Base-by-base conservation (phyloP, 2,329 filamentous ascomycete genomes). In the Ophiocordyceps unilateralis region DNA sequence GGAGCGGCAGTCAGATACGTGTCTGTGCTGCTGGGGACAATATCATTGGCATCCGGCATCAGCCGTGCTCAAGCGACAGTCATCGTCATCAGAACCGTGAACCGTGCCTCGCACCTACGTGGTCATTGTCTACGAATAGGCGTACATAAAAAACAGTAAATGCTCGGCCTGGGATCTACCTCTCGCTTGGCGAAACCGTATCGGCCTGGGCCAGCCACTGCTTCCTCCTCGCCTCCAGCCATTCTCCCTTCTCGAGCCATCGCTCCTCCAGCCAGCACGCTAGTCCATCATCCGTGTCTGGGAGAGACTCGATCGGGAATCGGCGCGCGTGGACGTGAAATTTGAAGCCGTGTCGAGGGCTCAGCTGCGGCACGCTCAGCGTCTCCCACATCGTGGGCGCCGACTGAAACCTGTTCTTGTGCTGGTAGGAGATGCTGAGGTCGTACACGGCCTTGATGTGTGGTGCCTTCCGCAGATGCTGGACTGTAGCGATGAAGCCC, bases 401-500 rank as follows among this genome's bases (percentile, higher is more conserved):
- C 39, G 58, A 53, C 21, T 67, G 60, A 47, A 70, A 72, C 44
- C 55, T 53, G 42, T 52, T 52, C 6, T 61, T 55, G 41, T 63
- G 59, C 48, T 68, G 63, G 55, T 76, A 74, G 41, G 68, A 67
- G 49, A 75, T 69, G 3, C 70, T 68, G 41, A 75, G 56, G 51
- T 76, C 69, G 55, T 75, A 74, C 19, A 74, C 65, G 9, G 70
- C 69, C 50, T 65, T 69, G 40, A 74, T 59, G 40, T 74, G 69
- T 15, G 65, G 58, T 15, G 68, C 62, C 45, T 62, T 60, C 39
- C 69, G 58, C 42, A 79, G 59, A 45, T 74, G 67, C 53, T 72
- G 68, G 11, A 78, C 70, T 1, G 69, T 74, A 23, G 72, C 67
- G 40, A 77, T 63, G 54, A 80, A 79, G 41, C 74, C 74, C 53